phyloP scores from a whole-genome alignment of 495 filamentous ascomycete species.

The Talaromyces proteolyticus region DNA sequence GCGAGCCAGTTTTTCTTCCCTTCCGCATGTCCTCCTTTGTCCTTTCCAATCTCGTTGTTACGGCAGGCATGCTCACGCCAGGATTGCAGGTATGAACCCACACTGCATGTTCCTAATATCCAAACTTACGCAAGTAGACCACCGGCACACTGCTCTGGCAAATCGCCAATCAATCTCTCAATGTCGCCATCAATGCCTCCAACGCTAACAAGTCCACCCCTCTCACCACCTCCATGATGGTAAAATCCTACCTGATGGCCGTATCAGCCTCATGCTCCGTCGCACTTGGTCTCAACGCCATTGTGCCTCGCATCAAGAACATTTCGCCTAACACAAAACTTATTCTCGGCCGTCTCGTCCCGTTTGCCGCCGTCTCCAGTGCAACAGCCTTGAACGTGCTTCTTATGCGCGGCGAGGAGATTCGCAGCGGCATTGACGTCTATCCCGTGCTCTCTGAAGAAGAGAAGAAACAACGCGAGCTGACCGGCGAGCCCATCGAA shows the following conservation, averaged over 20 bases:
- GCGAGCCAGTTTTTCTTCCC: slow-evolving; percentile 83
- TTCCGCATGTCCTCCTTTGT: slow-evolving; percentile 98
- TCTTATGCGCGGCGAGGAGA: slow-evolving; percentile 96
- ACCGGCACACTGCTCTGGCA: slow-evolving; percentile 91
- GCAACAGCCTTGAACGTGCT: slow-evolving; percentile 92
- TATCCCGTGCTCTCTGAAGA: slow-evolving; percentile 64
- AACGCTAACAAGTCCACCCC: slow-evolving; percentile 97
- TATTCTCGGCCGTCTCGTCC: slow-evolving; percentile 76
- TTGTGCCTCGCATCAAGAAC: slow-evolving; percentile 78
- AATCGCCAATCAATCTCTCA: slow-evolving; percentile 93
- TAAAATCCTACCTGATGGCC: slow-evolving; percentile 85
- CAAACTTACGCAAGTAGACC: slow-evolving; percentile 44
- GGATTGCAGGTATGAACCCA: slow-evolving; percentile 53
- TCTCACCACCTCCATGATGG: slow-evolving; percentile 69
- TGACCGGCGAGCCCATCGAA: slow-evolving; percentile 52
- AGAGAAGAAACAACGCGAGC: slow-evolving; percentile 49
- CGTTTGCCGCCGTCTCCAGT: slow-evolving; percentile 89
- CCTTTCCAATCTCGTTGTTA: slow-evolving; percentile 88
- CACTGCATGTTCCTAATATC: background rate
- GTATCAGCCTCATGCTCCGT: slow-evolving; percentile 91
- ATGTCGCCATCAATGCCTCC: slow-evolving; percentile 93
- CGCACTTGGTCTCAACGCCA: slow-evolving; percentile 82
- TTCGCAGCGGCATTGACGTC: slow-evolving; percentile 89
- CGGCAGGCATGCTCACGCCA: slow-evolving; percentile 96
- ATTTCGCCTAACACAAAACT: slow-evolving; percentile 66